A percentile compares a stretch with the other conserved stretches of the same genome.
Evolutionary conservation across 2,329 filamentous ascomycete genomes (phyloP).

Genomic region (Cladophialophora bantiana): DNA sequence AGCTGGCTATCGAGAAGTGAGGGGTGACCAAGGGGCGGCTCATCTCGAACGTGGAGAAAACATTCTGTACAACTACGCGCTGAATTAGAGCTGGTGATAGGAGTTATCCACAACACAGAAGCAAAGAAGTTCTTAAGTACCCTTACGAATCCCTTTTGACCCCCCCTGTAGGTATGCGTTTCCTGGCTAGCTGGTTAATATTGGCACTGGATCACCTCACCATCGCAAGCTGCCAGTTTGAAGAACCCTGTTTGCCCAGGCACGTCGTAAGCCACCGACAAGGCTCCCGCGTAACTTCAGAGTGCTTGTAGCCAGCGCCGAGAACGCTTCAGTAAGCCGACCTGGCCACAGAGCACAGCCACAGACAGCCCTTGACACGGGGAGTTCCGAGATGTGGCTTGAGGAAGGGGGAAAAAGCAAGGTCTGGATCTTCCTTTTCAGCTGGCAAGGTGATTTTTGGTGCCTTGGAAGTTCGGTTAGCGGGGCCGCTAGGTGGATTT

Average conservation of each 20-base stretch:
- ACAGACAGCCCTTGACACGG: background rate
- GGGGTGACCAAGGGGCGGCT: background rate
- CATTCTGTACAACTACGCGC: background rate
- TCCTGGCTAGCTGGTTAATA: background rate
- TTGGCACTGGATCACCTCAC: background rate
- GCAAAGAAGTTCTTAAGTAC: background rate
- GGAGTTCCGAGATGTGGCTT: background rate
- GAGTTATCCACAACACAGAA: slow-evolving; percentile 15
- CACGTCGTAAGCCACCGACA: too few relatives aligned
- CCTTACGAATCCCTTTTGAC: background rate
- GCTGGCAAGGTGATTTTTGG: background rate
- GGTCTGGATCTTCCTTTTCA: background rate
- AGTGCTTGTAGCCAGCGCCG: background rate
- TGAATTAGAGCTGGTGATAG: slow-evolving; percentile 12
- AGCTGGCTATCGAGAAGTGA: background rate
- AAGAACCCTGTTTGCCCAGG: too few relatives aligned
- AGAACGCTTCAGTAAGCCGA: background rate
- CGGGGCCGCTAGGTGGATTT: background rate
- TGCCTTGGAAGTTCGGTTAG: background rate
- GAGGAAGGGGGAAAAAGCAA: background rate
- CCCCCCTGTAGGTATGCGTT: background rate
- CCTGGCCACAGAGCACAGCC: background rate
- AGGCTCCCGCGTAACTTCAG: too few relatives aligned
- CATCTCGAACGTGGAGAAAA: slow-evolving; percentile 1
- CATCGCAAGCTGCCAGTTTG: background rate